phyloP scores from a whole-genome alignment of 2,329 filamentous ascomycete species.

The Fusarium paranaense region DNA sequence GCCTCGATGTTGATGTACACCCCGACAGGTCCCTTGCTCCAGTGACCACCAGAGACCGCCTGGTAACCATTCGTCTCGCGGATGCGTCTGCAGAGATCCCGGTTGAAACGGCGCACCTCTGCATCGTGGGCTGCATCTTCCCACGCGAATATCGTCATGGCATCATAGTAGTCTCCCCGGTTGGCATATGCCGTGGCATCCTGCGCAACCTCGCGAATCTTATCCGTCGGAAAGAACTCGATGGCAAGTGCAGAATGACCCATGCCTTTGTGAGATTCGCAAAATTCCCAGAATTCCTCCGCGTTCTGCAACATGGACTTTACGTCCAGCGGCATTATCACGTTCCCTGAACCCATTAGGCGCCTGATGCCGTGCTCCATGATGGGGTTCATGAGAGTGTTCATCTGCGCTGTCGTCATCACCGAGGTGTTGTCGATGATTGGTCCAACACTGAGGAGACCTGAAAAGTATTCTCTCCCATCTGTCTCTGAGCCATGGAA shows the following conservation, averaged over 20 bases:
- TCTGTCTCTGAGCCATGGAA: constrained; percentile 33
- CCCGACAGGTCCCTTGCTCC: constrained; percentile 40
- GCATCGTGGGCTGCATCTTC: constrained; percentile 51
- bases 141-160: constrained; percentile 56
- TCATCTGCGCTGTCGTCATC: constrained; percentile 39
- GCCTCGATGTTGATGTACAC: constrained; percentile 48
- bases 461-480: constrained; percentile 36
- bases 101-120: constrained; percentile 53
- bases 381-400: constrained; percentile 40
- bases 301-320: constrained; percentile 44
- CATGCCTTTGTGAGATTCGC: constrained; percentile 36
- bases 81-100: constrained; percentile 45
- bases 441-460: constrained; percentile 23
- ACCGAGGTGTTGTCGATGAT: constrained; percentile 17
- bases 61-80: constrained; percentile 41
- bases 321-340: constrained; percentile 50
- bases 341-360: constrained; percentile 42
- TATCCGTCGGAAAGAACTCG: constrained; percentile 56
- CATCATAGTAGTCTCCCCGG: constrained; percentile 58
- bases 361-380: constrained; percentile 42
- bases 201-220: constrained; percentile 50
- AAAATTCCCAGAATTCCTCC: constrained; percentile 45
- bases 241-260: constrained; percentile 46
- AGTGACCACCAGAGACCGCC: constrained; percentile 20
- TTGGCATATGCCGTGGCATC: constrained; percentile 58